Conservation (phyloP, 2,329 filamentous ascomycete species). For the Chalaropsis ovoidea region DNA sequence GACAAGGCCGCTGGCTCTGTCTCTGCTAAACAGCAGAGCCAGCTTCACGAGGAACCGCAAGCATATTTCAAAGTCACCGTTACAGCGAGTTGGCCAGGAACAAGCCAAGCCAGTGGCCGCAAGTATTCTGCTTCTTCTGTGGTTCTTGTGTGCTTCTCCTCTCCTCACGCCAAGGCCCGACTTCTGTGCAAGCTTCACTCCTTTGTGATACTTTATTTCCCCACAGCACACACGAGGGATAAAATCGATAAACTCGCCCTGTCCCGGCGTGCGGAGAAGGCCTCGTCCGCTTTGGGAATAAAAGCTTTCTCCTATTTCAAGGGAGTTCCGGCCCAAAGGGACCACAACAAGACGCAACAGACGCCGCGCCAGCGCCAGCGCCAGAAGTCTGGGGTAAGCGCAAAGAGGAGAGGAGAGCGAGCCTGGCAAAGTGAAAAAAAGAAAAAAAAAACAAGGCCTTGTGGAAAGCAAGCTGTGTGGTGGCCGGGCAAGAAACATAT, state of each 20-base stretch:
- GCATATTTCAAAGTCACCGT: neutral
- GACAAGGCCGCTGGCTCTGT: neutral
- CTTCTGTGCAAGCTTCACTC: neutral
- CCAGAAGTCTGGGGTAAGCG: neutral
- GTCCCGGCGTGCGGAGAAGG: neutral
- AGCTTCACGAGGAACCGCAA: neutral
- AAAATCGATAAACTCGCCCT: neutral
- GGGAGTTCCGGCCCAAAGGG: conserved; percentile 16
- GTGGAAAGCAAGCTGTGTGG: neutral
- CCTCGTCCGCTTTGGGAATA: conserved; percentile 11
- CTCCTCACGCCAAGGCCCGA: neutral
- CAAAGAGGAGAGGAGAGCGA: neutral
- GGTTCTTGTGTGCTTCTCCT: too few relatives aligned
- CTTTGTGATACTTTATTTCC: neutral
- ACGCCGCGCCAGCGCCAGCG: too few relatives aligned
- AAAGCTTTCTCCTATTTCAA: neutral
- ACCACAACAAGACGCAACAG: neutral
- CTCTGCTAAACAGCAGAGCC: neutral
- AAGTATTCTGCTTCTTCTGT: neutral
- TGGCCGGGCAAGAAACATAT: neutral
- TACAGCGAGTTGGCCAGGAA: neutral
- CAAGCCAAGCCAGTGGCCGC: neutral
- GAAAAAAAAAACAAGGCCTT: too few relatives aligned
- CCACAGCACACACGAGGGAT: neutral
- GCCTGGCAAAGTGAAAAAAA: too few relatives aligned